Evolutionary conservation across 345 rosid genomes (phyloP).

Genomic region (Alliaria petiolata): DNA sequence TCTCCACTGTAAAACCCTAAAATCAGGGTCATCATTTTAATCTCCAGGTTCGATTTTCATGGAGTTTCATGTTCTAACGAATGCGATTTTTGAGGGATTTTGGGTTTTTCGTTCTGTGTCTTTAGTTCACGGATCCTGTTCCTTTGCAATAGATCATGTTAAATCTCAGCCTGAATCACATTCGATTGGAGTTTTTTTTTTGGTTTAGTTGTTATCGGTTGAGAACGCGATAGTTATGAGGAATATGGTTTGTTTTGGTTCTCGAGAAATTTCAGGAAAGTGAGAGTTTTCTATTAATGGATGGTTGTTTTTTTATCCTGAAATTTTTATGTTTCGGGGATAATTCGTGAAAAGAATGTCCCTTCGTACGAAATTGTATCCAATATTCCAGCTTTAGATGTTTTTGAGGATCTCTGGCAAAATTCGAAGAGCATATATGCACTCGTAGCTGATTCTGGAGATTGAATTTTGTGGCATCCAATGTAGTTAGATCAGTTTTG

Average conservation of each 20-base stretch:
- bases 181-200: neutral
- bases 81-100: neutral
- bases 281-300: conserved; percentile 23
- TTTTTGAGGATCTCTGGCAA: conserved; percentile 5
- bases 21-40: neutral
- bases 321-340: neutral
- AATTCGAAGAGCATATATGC: neutral
- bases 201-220: neutral
- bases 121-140: conserved; percentile 4
- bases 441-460: conserved; percentile 3
- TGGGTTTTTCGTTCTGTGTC: conserved; percentile 6
- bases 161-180: neutral
- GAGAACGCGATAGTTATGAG: neutral
- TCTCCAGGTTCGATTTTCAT: conserved; percentile 5
- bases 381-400: conserved; percentile 9
- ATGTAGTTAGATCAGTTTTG: conserved; percentile 2
- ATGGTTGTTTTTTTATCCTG: neutral
- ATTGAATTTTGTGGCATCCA: neutral
- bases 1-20: conserved; percentile 1
- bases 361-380: neutral
- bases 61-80: neutral
- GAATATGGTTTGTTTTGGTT: conserved; percentile 16
- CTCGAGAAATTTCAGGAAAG: conserved; percentile 23
- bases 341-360: neutral
- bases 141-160: conserved; percentile 2